Evolutionary conservation across 306 rosid species (phyloP), one percentile per base, ranked within the genome.

Genomic region (Quercus ilex): DNA sequence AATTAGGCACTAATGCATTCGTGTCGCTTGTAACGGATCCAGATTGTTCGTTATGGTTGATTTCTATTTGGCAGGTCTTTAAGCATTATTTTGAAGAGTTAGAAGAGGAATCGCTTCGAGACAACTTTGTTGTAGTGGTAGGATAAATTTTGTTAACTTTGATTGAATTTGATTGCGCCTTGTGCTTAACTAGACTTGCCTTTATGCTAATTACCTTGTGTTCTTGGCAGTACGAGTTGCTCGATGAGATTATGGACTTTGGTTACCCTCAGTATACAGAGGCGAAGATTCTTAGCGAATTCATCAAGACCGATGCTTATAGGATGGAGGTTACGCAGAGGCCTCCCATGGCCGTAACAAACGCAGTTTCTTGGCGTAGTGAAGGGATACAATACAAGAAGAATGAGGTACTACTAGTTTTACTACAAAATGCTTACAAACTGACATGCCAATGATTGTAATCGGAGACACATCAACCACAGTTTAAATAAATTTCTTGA

Each of bases 341-440:
- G 82, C 99, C 99, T 76, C 99, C 99, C 60, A 96, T 96, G 99
- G 99, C 99, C 59, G 99, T 96, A 69, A 96, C 99, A 25, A 96
- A 96, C 83, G 99, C 99, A 56, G 99, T 96, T 28, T 96, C 99
- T 69, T 96, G 99, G 99, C 99, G 98, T 51, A 96, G 99, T 74
- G 99, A 96, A 90, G 99, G 99, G 68, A 79, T 96, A 81, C 86
- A 60, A 74, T 93, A 96, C 93, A 96, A 96, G 94, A 96, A 96
- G 83, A 96, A 96, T 82, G 99, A 96, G 90, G 99, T 96, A 71
- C 31, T 83, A 65, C 64, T 74, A 35, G 41, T 35, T 74, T 68
- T 25, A 68, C 67, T 56, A 72, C 8, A 14, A 38, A 63, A 53
- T 53, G 21, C 52, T 46, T 46, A 10, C 52, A 46, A 12, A 46